A percentile compares a stretch with the other conserved stretches of the same genome.
phyloP scores from a whole-genome alignment of 2,329 filamentous ascomycete genomes.

The Blumeria hordei region DNA sequence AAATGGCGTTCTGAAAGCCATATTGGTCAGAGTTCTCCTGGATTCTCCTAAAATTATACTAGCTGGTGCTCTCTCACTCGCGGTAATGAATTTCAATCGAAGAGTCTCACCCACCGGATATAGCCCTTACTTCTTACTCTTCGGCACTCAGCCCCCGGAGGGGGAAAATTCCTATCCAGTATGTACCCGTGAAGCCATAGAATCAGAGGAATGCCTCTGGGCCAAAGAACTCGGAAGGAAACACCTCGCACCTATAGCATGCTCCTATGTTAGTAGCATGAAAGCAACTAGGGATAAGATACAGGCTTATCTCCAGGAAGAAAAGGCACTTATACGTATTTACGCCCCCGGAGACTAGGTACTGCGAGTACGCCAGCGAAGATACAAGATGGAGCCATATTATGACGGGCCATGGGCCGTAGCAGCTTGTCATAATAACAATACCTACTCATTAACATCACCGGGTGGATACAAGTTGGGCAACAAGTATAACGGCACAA shows the following conservation, averaged over 20 bases:
- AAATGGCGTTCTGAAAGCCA: background rate
- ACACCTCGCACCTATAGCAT: background rate
- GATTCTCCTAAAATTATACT: background rate
- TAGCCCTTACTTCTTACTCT: background rate
- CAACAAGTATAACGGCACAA: background rate
- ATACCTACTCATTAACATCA: background rate
- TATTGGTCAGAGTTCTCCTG: background rate
- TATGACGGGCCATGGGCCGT: background rate
- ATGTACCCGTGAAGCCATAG: background rate
- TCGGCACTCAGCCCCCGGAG: background rate
- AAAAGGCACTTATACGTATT: background rate
- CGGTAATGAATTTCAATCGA: background rate
- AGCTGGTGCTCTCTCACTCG: background rate
- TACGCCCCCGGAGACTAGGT: background rate
- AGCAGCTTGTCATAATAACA: background rate
- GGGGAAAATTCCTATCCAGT: background rate
- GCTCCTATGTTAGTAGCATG: background rate
- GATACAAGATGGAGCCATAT: background rate
- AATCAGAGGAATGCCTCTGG: background rate
- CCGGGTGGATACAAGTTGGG: background rate
- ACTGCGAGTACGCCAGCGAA: background rate
- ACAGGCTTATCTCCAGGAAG: background rate
- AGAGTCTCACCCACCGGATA: background rate
- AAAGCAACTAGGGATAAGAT: background rate
- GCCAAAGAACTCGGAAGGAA: background rate